These are phyloP conservation scores for Salicornia ramosissima DNA, from an alignment of 148 eudicot species.

Conservation along the genomic window DNA sequence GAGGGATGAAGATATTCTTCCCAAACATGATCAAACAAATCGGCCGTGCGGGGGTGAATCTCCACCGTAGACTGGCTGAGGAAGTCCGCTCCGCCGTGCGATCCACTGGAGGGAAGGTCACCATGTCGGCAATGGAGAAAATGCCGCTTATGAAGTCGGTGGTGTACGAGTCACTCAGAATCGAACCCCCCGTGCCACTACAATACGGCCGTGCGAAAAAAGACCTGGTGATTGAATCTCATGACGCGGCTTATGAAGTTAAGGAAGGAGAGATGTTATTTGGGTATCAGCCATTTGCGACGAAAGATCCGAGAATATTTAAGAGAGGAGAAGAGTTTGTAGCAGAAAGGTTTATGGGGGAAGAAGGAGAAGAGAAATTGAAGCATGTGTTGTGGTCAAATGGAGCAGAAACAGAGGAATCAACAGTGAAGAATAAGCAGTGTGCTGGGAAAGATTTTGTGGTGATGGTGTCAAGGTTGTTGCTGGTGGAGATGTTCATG, in stretches of 20 bases:
- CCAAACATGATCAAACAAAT: constrained; percentile 73
- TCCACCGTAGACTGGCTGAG: constrained; percentile 54
- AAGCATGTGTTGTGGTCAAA: constrained; percentile 84
- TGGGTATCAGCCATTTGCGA: constrained; percentile 88
- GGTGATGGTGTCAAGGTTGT: constrained; percentile 59
- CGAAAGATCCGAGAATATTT: constrained; percentile 67
- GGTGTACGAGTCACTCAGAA: constrained; percentile 68
- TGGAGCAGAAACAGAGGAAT: constrained; percentile 62
- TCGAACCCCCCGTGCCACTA: constrained; percentile 73
- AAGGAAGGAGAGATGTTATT: constrained; percentile 75
- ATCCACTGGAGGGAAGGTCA: constrained; percentile 49
- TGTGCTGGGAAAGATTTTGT: constrained; percentile 97
- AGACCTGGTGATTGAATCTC: constrained; percentile 62
- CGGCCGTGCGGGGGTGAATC: constrained; percentile 61
- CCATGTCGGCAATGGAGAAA: constrained; percentile 65
- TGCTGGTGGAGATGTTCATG: constrained; percentile 63
- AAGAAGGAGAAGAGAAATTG: constrained; percentile 53
- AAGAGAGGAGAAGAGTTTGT: constrained; percentile 75
- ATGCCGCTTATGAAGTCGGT: constrained; percentile 80
- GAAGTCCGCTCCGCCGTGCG: constrained; percentile 60
- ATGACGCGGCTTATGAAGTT: constrained; percentile 64
- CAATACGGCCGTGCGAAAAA: constrained; percentile 61
- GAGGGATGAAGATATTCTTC: constrained; percentile 80
- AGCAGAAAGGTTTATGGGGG: constrained; percentile 63
- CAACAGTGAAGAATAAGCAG: constrained; percentile 64